Evolutionary conservation across 345 rosid species (phyloP).

Genomic region (Gynandropsis gynandra): DNA sequence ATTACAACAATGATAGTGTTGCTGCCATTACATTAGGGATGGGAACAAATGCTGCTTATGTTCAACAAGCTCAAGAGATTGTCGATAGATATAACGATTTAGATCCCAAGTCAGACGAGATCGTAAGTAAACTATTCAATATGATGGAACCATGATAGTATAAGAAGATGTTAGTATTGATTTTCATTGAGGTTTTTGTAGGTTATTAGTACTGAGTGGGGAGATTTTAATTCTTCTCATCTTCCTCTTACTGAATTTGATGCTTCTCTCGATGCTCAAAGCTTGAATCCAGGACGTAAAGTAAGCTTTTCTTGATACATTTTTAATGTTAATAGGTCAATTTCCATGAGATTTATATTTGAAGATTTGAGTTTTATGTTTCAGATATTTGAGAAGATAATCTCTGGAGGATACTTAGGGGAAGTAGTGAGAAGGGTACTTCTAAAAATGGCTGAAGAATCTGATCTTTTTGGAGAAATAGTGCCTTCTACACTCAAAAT

Average conservation of each 20-base stretch:
- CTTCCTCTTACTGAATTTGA: conserved; percentile 57
- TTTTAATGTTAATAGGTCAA: not conserved
- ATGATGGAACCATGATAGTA: not conserved
- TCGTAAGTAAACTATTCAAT: conserved; percentile 27
- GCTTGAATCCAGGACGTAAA: conserved; percentile 38
- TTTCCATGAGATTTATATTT: conserved; percentile 1
- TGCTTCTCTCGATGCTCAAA: conserved; percentile 40
- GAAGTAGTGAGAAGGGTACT: conserved; percentile 69
- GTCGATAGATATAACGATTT: conserved; percentile 30
- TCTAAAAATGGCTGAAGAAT: conserved; percentile 48
- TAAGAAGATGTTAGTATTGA: no score
- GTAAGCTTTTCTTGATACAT: no score
- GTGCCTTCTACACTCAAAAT: conserved; percentile 40
- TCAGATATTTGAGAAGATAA: conserved; percentile 55
- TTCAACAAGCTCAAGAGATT: conserved; percentile 40
- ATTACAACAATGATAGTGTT: conserved; percentile 42
- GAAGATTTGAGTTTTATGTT: not conserved
- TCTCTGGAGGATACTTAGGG: conserved; percentile 60
- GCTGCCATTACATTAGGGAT: conserved; percentile 53
- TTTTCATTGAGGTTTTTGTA: conserved; percentile 16
- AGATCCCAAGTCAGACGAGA: conserved; percentile 33
- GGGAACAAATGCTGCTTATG: conserved; percentile 49
- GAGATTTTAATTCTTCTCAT: conserved; percentile 43
- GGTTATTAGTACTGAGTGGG: conserved; percentile 62
- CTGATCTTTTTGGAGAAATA: conserved; percentile 45